phyloP scores from a whole-genome alignment of 2,329 filamentous ascomycete species.

The Ascosphaera apis region DNA sequence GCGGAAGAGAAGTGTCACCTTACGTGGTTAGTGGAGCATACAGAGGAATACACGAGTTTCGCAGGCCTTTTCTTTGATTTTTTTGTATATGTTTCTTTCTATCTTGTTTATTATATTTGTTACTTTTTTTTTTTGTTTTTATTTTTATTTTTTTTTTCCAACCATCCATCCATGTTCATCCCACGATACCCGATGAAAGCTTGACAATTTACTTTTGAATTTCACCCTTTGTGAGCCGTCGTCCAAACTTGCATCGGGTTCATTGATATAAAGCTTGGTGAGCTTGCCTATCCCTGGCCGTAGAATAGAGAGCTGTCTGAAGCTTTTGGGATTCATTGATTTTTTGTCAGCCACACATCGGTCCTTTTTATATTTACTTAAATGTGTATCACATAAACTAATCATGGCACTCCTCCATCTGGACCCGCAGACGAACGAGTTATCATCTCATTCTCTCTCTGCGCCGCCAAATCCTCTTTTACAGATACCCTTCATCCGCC shows the following conservation, averaged over 20 bases:
- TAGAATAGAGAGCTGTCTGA: background rate
- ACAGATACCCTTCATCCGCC: background rate
- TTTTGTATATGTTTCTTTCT: too few relatives aligned
- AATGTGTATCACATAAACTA: background rate
- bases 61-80: background rate
- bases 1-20: background rate
- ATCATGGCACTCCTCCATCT: background rate
- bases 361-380: background rate
- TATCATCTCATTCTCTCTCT: background rate
- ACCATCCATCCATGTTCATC: too few relatives aligned
- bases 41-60: background rate
- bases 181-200: too few relatives aligned
- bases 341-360: background rate
- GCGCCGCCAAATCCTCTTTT: background rate
- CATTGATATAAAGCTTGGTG: background rate
- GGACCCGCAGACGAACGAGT: background rate
- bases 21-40: background rate
- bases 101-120: too few relatives aligned
- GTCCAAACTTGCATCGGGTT: too few relatives aligned
- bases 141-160: too few relatives aligned
- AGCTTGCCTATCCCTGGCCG: background rate
- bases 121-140: too few relatives aligned
- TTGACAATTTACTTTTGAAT: too few relatives aligned
- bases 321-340: too few relatives aligned
- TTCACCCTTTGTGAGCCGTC: too few relatives aligned